Base-by-base conservation (phyloP, 176 grass and related monocot genomes). In the Dactylis glomerata region DNA sequence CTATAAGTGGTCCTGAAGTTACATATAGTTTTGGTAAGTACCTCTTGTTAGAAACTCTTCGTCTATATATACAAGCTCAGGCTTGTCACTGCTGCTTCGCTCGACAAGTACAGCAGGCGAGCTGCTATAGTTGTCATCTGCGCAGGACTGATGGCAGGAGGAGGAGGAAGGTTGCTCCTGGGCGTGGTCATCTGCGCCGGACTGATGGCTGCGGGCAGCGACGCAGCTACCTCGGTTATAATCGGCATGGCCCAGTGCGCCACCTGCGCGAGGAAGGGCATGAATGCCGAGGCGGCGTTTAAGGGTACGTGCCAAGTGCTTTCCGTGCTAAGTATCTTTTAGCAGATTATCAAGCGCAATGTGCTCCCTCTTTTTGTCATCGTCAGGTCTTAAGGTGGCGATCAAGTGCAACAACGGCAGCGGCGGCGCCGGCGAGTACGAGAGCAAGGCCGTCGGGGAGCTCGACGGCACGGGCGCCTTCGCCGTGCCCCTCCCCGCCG, bases 371-470 rank as follows among this genome's bases (percentile, higher is more conserved):
- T 19, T 31, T 46, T 46, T 9, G 8, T 9, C 2, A 11, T 47
- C 62, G 0, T 56, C 65, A 82, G 80, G 55, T 34, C 82, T 75
- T 5, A 42, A 75, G 28, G 82, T 83, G 0, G 82, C 26, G 20
- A 83, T 83, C 69, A 63, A 34, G 55, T 83, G 82, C 55, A 83
- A 26, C 36, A 83, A 75, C 51, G 36, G 14, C 32, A 26, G 50
- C 68, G 16, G 24, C 33, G 81, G 67, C 36, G 33, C 22, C 49
- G 68, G 68, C 34, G 81, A 73, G 36, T 83, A 73, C 56, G 70
- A 83, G 69, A 46, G 56, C 40, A 75, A 49, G 82, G 55, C 55
- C 40, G 41, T 64, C 40, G 82, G 55, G 6, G 31, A 22, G 19
- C 40, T 83, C 9, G 40, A 75, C 3, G 38, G 19, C 82, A 63